Base-by-base conservation (phyloP, 108 stramenopile species). In the Thalassiosira profunda region DNA sequence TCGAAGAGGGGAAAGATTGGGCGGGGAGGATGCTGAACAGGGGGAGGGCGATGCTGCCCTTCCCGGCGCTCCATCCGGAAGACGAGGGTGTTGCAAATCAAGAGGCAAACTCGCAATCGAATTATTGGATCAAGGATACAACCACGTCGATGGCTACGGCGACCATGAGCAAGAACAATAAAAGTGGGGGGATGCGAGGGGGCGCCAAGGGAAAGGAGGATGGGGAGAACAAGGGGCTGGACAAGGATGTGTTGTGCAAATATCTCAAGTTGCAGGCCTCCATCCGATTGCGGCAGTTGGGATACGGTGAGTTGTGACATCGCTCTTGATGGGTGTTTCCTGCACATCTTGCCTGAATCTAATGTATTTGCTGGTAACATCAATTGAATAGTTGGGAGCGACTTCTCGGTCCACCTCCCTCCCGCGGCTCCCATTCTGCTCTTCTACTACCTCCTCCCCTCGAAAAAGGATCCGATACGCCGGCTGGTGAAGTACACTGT, bases 341-440 rank as follows among this genome's bases (percentile, higher is more conserved):
- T n/a, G n/a, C n/a, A n/a, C n/a, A n/a, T n/a, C n/a, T n/a, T n/a
- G n/a, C n/a, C n/a, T n/a, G n/a, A n/a, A n/a, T n/a, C n/a, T n/a
- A 47, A 23, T 47, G 46, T 47, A 12, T 47, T 5, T 10, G 6
- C 12, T 7, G 7, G 29, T 10, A 37, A 0, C n/a, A 41, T 41
- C 37, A 63, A n/a, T 18, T 33, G 12, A 51, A 51, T 69, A 69
- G 71, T 93, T 2, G 81, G 81, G 3, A 73, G 75, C 52, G 79
- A 82, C 31, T 60, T 93, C 31, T 93, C 85, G 44, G 80, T 87
- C 37, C 88, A 94, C 62, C 59, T 91, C 4, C 93, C 93, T n/a
- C 90, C 90, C 5, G 76, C 88, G 17, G 57, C 86, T 28, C 90
- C 90, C 4, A 74, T 88, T 1, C 49, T 94, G 4, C 43, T 94